Evolutionary conservation across 169 alveolate species (phyloP).

Genomic region (Plasmodium cynomolgi): DNA sequence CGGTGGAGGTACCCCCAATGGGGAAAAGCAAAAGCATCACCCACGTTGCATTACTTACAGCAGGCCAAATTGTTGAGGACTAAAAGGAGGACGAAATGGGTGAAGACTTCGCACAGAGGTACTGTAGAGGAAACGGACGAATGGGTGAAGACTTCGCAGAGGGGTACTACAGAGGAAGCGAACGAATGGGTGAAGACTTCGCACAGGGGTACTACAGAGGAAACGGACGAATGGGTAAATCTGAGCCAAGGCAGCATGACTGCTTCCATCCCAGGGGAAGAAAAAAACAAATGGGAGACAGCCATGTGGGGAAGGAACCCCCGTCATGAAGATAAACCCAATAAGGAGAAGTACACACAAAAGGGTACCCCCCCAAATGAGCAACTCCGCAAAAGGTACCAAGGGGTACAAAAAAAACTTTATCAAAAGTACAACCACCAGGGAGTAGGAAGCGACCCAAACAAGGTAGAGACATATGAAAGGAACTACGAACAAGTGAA

Average conservation of each 20-base stretch:
- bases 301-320: background rate
- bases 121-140: background rate
- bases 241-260: background rate
- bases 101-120: background rate
- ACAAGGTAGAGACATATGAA: background rate
- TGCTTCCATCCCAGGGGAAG: background rate
- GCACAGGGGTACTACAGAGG: too few species aligned
- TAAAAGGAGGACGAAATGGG: background rate
- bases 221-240: background rate
- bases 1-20: background rate
- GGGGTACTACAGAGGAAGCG: too few species aligned
- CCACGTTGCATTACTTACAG: background rate
- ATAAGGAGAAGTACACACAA: background rate
- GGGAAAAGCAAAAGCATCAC: background rate
- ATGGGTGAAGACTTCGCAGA: background rate
- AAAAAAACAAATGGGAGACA: background rate
- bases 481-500: slow-evolving; percentile 23
- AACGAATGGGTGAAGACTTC: background rate
- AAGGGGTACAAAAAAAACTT: slow-evolving; percentile 36
- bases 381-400: slow-evolving; percentile 20
- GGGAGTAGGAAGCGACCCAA: slow-evolving; percentile 55
- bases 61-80: background rate
- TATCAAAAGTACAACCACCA: slow-evolving; percentile 63
- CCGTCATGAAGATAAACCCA: background rate
- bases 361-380: background rate